phyloP scores from a whole-genome alignment of 345 rosid genomes.

The Rhizophora mangle region DNA sequence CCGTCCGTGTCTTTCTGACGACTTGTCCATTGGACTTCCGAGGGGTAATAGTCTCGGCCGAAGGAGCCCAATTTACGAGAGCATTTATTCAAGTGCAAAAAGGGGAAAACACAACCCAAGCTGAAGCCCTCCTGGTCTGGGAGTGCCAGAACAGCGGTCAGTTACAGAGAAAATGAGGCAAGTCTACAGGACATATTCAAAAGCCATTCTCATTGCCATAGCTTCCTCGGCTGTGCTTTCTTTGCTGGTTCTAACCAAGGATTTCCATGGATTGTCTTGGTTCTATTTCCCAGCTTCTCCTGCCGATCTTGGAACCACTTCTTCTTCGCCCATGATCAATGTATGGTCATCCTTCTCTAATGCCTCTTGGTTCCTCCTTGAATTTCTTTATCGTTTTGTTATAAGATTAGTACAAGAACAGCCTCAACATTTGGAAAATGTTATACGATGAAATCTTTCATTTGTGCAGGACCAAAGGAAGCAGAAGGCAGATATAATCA shows the following conservation, averaged over 20 bases:
- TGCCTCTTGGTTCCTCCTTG: no score
- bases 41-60: no score
- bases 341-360: no score
- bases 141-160: no score
- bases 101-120: no score
- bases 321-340: neutral
- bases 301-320: conserved; percentile 8
- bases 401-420: no score
- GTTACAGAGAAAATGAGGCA: conserved; percentile 8
- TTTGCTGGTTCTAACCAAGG: conserved; percentile 6
- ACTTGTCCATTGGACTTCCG: no score
- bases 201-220: conserved; percentile 2
- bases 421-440: no score
- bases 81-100: no score
- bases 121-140: no score
- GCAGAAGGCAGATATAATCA: neutral
- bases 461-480: neutral
- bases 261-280: conserved; percentile 15
- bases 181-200: conserved; percentile 1
- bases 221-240: conserved; percentile 10
- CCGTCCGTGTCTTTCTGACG: no score
- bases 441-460: neutral
- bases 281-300: conserved; percentile 13
- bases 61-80: no score
- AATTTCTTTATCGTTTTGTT: neutral